These are phyloP conservation scores for Calonectria pteridis DNA, from an alignment of 2,329 filamentous ascomycete species.

Conservation along the genomic window DNA sequence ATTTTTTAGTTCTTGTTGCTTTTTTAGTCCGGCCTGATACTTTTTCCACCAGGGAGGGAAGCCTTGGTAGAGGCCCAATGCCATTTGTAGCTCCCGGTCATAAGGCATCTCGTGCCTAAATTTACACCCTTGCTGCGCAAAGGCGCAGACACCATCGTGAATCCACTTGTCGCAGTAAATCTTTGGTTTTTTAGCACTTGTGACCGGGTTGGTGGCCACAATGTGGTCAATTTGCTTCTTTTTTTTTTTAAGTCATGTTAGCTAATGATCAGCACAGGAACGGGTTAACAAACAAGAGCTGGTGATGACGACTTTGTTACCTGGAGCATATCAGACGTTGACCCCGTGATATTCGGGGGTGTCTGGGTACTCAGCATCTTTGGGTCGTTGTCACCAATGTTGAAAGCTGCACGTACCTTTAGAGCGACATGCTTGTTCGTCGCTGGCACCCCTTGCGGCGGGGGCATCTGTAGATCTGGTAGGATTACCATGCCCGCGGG, in stretches of 20 bases:
- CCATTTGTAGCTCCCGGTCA: constrained; percentile 73
- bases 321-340: constrained; percentile 49
- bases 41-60: constrained; percentile 72
- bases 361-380: constrained; percentile 47
- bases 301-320: constrained; percentile 38
- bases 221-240: constrained; percentile 53
- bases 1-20: constrained; percentile 26
- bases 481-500: constrained; percentile 61
- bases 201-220: constrained; percentile 46
- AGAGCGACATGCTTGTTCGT: constrained; percentile 52
- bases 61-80: constrained; percentile 78
- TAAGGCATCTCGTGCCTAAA: constrained; percentile 93
- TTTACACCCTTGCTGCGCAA: constrained; percentile 86
- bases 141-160: constrained; percentile 85
- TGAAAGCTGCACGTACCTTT: constrained; percentile 53
- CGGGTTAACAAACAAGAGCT: not conserved
- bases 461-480: constrained; percentile 54
- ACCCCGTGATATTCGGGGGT: constrained; percentile 32
- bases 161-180: constrained; percentile 93
- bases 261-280: not conserved
- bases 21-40: constrained; percentile 60
- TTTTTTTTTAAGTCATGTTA: constrained; percentile 42
- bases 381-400: constrained; percentile 15
- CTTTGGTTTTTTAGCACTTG: constrained; percentile 67
- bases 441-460: constrained; percentile 53